Conservation (phyloP, 768 basidiomycete species). For the Gymnopilus junonius region DNA sequence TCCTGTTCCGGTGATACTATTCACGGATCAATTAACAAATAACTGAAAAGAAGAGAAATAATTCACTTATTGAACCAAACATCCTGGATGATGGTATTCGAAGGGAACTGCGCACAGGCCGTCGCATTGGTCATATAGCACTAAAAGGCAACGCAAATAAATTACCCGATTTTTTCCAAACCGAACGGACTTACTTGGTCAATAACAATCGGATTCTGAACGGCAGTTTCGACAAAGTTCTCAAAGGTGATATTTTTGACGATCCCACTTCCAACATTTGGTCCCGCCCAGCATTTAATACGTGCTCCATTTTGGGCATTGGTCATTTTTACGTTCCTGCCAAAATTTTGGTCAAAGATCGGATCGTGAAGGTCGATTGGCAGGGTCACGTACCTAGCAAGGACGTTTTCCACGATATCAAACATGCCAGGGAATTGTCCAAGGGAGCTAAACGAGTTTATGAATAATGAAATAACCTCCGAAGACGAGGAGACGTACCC, state of each 20-base stretch:
- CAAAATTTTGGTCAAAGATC: not conserved
- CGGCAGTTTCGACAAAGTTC: slow-evolving; percentile 55
- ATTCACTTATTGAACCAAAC: slow-evolving; percentile 56
- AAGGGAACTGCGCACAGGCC: slow-evolving; percentile 57
- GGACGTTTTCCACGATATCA: slow-evolving; percentile 67
- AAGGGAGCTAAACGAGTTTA: slow-evolving; percentile 47
- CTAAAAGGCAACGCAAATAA: slow-evolving; percentile 24
- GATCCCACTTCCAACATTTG: slow-evolving; percentile 59
- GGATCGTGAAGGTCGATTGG: not conserved
- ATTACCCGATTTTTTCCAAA: not conserved
- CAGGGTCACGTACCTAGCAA: slow-evolving; percentile 40
- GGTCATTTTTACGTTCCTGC: slow-evolving; percentile 59
- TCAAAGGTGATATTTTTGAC: slow-evolving; percentile 60
- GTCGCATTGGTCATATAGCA: slow-evolving; percentile 53
- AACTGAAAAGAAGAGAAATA: no score
- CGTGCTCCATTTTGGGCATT: slow-evolving; percentile 70
- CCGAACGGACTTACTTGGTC: slow-evolving; percentile 7
- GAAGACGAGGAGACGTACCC: slow-evolving; percentile 30
- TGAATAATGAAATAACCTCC: not conserved
- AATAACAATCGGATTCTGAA: slow-evolving; percentile 64
- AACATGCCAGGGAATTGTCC: slow-evolving; percentile 57
- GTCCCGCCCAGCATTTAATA: slow-evolving; percentile 71
- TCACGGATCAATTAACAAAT: not conserved
- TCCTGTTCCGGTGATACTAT: slow-evolving; percentile 60
- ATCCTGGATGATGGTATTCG: slow-evolving; percentile 59